Conservation (phyloP, 108 stramenopile species). For the Cyclotella atomus region DNA sequence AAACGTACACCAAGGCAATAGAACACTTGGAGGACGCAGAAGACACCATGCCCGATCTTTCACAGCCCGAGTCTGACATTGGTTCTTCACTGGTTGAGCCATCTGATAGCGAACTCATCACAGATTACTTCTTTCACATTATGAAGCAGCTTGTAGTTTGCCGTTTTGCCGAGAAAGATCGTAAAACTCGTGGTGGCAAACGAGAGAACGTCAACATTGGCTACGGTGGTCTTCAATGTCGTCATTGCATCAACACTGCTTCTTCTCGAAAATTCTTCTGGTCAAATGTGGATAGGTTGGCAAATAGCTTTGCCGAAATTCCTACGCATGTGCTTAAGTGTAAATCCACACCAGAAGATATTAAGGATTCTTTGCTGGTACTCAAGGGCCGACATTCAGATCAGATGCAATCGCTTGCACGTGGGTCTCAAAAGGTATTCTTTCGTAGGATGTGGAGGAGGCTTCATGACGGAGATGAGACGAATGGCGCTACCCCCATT, state of each 20-base stretch:
- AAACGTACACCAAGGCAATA: conserved; percentile 33
- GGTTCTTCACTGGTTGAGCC: conserved; percentile 37
- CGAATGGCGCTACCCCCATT: conserved; percentile 4
- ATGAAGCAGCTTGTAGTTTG: conserved; percentile 86
- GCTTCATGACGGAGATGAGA: conserved; percentile 53
- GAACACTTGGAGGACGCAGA: conserved; percentile 23
- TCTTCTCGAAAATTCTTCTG: conserved; percentile 89
- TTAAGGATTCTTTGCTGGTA: conserved; percentile 68
- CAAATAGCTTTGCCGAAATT: conserved; percentile 92
- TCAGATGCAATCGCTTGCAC: conserved; percentile 79
- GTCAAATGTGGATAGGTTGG: conserved; percentile 86
- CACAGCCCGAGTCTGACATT: conserved; percentile 25
- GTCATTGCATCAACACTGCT: conserved; percentile 69
- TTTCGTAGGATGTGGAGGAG: conserved; percentile 90
- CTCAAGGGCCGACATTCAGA: conserved; percentile 76
- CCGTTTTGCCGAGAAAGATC: conserved; percentile 85
- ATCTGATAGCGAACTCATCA: conserved; percentile 56
- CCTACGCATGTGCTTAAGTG: conserved; percentile 87
- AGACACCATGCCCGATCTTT: conserved; percentile 18
- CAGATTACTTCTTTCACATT: conserved; percentile 86
- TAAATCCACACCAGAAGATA: conserved; percentile 66
- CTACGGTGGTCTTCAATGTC: conserved; percentile 87
- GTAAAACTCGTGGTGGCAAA: conserved; percentile 91
- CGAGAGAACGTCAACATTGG: conserved; percentile 83
- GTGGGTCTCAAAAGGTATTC: conserved; percentile 90